Base-by-base conservation (phyloP, 495 filamentous ascomycete genomes). In the Thermochaetoides thermophila region DNA sequence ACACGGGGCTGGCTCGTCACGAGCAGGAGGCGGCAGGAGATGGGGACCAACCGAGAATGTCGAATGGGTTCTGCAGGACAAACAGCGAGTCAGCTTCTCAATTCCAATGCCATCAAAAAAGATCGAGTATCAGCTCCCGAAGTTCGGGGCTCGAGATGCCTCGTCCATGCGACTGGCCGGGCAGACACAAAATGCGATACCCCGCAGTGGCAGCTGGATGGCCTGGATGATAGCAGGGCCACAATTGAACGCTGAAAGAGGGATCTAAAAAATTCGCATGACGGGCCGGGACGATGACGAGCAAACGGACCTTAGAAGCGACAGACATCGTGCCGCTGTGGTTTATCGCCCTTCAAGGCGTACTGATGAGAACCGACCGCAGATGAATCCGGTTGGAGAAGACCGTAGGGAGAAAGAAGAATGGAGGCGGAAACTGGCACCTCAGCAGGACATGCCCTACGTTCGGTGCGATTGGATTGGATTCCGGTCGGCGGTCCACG, bases 41-140 rank as follows among this genome's bases (percentile, higher is more conserved):
- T 29, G n/a, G n/a, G 11, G 6, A 54, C 50, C 17, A 49, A 89
- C 83, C 82, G 66, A 91, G 82, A 64, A 84, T 69, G 69, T 82
- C 81, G 69, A 74, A 91, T 40, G 74, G 68, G 68, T 91, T 91
- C 83, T 82, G 55, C 17, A 33, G 34, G 28, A 18, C 32, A 44
- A 36, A 13, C 27, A 15, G 24, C 33, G 34, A 29, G 38, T 48
- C 31, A 43, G 45, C 54, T 53, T 55, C 43, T 46, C 38, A 27
- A 42, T 40, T 42, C 34, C 23, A 32, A n/a, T n/a, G n/a, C n/a
- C 14, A 18, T 26, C 21, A 20, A 14, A 18, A 9, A 4, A 43
- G 19, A 18, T 16, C 18, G 3, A 23, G 19, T 10, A 6, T 7
- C 29, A 7, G 21, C 10, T 7, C n/a, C n/a, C n/a, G n/a, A n/a